These are phyloP conservation scores for Trypanosoma avium DNA, from an alignment of 208 protist genomes.

Conservation along the genomic window DNA sequence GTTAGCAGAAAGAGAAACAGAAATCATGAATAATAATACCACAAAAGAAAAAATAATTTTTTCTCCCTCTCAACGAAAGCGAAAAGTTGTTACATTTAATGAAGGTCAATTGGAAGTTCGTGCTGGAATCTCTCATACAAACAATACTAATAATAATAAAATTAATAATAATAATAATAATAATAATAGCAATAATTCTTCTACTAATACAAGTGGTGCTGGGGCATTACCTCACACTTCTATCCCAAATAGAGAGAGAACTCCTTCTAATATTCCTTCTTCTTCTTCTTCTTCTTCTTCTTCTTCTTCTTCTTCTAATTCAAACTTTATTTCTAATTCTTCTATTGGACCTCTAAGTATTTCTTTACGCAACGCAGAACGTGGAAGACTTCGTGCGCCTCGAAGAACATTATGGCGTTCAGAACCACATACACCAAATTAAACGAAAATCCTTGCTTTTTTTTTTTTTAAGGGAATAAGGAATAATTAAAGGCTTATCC, in stretches of 20 bases:
- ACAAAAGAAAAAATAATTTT: neutral
- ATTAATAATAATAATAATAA: no score
- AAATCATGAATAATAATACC: neutral
- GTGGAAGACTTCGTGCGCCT: neutral
- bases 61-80: neutral
- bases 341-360: neutral
- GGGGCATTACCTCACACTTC: neutral
- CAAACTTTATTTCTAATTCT: neutral
- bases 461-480: conserved; percentile 3
- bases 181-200: no score
- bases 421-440: neutral
- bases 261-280: neutral
- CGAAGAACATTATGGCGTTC: conserved; percentile 24
- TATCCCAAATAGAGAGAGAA: neutral
- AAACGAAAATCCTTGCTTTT: neutral
- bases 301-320: neutral
- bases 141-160: neutral
- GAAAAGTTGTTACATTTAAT: conserved; percentile 28
- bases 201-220: no score
- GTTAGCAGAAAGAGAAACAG: neutral
- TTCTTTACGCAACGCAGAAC: neutral
- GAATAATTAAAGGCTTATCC: no score
- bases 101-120: conserved; percentile 17
- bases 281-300: neutral
- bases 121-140: neutral